A percentile compares a stretch with the other conserved stretches of the same genome.
phyloP scores from a whole-genome alignment of 2,329 filamentous ascomycete species.

The Hypocrella siamensis region DNA sequence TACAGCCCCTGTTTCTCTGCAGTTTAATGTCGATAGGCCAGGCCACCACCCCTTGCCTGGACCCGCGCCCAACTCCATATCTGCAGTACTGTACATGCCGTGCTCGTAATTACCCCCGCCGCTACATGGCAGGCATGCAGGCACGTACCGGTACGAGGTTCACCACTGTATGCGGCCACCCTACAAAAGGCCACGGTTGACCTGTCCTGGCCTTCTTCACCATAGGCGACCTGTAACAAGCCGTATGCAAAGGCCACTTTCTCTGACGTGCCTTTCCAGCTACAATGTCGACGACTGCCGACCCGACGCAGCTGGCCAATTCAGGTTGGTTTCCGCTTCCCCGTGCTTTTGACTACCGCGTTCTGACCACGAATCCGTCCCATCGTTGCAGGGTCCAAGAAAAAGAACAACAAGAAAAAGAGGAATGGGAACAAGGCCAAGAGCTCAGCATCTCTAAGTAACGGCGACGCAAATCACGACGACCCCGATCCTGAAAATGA shows the following conservation, averaged over 20 bases:
- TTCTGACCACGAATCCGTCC: constrained; percentile 11
- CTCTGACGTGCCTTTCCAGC: constrained; percentile 4
- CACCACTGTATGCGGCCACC: neutral
- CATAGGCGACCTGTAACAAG: neutral
- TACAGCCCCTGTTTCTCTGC: too few species aligned
- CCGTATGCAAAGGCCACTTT: constrained; percentile 2
- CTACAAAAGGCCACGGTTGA: neutral
- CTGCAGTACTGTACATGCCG: too few species aligned
- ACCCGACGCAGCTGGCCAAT: constrained; percentile 19
- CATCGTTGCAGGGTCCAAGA: constrained; percentile 26
- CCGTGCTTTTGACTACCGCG: constrained; percentile 10
- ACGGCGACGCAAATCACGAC: constrained; percentile 15
- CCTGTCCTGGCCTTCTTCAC: neutral
- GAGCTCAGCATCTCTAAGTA: constrained; percentile 19
- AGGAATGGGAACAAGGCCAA: constrained; percentile 36
- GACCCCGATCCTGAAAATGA: constrained; percentile 25
- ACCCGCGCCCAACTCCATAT: too few species aligned
- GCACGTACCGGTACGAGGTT: too few species aligned
- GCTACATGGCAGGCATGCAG: too few species aligned
- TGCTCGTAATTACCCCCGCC: too few species aligned
- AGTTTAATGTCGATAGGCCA: too few species aligned
- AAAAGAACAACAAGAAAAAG: constrained; percentile 45
- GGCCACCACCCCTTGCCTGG: too few species aligned
- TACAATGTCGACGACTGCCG: constrained; percentile 24
- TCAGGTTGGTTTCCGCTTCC: constrained; percentile 14